Evolutionary conservation across 345 rosid genomes (phyloP).

Genomic region (Streptanthus diversifolius): DNA sequence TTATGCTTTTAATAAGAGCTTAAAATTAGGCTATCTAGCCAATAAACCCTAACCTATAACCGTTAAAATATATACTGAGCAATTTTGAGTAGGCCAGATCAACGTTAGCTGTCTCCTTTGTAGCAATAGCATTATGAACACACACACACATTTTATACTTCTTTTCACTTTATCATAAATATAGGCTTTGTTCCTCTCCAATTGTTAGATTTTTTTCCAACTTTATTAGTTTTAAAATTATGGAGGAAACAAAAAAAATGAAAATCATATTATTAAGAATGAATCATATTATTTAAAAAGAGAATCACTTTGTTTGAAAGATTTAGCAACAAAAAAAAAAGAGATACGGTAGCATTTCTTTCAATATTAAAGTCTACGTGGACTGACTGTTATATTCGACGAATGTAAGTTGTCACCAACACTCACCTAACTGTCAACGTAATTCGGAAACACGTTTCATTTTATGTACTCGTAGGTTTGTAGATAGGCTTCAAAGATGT

Average conservation of each 20-base stretch:
- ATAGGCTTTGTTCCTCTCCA: not conserved
- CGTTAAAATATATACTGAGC: not conserved
- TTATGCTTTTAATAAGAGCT: not conserved
- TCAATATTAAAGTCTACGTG: not conserved
- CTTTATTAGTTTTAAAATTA: not conserved
- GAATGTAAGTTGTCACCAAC: slow-evolving; percentile 11
- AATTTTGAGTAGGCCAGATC: not conserved
- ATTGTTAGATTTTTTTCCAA: not conserved
- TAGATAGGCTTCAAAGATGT: not conserved
- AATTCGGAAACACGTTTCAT: slow-evolving; percentile 22
- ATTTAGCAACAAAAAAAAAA: not conserved
- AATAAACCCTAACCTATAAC: not conserved
- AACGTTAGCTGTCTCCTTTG: not conserved
- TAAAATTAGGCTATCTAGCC: not conserved
- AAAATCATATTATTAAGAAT: not conserved
- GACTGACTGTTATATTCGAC: not conserved
- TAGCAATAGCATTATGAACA: too few relatives aligned
- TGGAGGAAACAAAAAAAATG: not conserved
- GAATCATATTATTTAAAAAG: not conserved
- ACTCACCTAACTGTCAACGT: slow-evolving; percentile 32
- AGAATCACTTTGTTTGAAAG: not conserved
- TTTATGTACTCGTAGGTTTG: not conserved
- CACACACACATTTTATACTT: too few relatives aligned
- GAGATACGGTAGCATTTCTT: not conserved
- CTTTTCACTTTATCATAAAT: too few relatives aligned